Conservation (phyloP, 148 eudicot genomes). For the Limonium bicolor region DNA sequence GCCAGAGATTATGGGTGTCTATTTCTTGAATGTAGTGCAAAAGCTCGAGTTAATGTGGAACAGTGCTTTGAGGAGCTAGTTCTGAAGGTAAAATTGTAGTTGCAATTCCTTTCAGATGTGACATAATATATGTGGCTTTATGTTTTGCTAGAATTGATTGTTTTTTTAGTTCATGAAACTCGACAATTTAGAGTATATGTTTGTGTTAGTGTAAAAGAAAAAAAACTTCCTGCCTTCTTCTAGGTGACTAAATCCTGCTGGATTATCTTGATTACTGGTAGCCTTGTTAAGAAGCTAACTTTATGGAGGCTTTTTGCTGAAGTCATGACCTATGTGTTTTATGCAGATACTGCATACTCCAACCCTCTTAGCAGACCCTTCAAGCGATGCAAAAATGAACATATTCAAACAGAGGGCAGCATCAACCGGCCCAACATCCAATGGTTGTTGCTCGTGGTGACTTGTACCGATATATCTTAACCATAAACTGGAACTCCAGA, state of each 20-base stretch:
- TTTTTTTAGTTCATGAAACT: too few relatives aligned
- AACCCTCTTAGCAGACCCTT: slow-evolving; percentile 1
- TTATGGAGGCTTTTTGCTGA: not conserved
- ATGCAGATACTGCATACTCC: slow-evolving; percentile 6
- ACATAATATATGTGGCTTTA: not conserved
- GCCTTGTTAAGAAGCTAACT: not conserved
- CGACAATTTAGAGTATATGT: not conserved
- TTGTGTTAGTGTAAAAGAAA: not conserved
- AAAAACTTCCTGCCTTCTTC: too few relatives aligned
- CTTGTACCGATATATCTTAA: too few relatives aligned
- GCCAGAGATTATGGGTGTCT: slow-evolving; percentile 62
- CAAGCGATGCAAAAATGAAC: slow-evolving; percentile 4
- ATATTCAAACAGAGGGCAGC: slow-evolving; percentile 2
- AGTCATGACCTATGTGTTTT: not conserved
- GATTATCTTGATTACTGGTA: not conserved
- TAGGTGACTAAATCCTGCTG: not conserved
- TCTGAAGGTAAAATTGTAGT: slow-evolving; percentile 51
- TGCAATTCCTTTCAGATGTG: not conserved
- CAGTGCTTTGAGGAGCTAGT: slow-evolving; percentile 69
- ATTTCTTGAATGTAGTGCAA: slow-evolving; percentile 60
- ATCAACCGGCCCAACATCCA: not conserved
- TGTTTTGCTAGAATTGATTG: not conserved
- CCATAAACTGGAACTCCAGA: too few relatives aligned
- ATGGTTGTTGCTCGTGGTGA: slow-evolving; percentile 2
- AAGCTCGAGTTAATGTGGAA: slow-evolving; percentile 51